Conservation (phyloP, 306 rosid genomes). For the Myrica gale region DNA sequence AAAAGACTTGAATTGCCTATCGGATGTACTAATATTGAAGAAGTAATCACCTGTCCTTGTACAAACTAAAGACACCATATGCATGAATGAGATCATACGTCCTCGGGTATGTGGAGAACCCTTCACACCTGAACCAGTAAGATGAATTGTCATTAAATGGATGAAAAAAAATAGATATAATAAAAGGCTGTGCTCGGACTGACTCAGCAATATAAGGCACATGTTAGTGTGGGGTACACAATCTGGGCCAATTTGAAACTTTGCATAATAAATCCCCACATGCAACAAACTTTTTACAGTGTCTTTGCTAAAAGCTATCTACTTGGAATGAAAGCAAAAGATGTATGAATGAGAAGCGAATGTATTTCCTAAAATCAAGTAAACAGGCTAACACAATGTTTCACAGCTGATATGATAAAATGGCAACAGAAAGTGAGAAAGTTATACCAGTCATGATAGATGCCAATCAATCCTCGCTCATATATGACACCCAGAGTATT, state of each 20-base stretch:
- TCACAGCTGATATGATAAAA: conserved; percentile 6
- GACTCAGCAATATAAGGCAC: conserved; percentile 1
- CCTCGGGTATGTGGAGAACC: conserved; percentile 92
- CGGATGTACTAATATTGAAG: conserved; percentile 11
- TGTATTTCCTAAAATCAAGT: background rate
- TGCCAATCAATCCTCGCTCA: conserved; percentile 84
- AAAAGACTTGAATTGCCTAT: background rate
- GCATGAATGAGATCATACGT: conserved; percentile 96
- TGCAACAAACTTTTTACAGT: background rate
- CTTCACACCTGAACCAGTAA: conserved; percentile 73
- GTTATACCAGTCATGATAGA: conserved; percentile 87
- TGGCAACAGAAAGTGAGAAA: conserved; percentile 19
- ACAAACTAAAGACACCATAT: conserved; percentile 73
- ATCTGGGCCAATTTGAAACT: conserved; percentile 9
- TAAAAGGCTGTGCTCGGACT: background rate
- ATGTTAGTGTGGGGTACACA: background rate
- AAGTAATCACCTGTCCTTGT: conserved; percentile 69
- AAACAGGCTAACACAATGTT: conserved; percentile 5
- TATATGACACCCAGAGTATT: conserved; percentile 66
- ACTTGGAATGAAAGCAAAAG: background rate
- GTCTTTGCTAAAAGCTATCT: background rate
- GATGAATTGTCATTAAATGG: conserved; percentile 4
- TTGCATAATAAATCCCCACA: background rate
- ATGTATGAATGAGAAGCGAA: background rate
- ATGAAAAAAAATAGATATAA: background rate